These are phyloP conservation scores for Helotiales sp. DNA, from an alignment of 2,329 filamentous ascomycete species.

Conservation along the genomic window DNA sequence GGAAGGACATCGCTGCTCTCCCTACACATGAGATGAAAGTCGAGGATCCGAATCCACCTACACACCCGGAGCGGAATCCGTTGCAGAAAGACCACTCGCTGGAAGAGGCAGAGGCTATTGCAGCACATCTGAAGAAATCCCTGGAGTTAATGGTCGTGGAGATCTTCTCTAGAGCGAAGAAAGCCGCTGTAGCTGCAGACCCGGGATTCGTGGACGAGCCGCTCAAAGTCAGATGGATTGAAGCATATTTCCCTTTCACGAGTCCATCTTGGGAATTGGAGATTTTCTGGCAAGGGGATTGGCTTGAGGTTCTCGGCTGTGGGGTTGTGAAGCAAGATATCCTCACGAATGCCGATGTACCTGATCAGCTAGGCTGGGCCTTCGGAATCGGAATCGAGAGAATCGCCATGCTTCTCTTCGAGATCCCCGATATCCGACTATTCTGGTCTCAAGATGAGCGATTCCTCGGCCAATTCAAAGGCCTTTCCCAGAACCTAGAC, in stretches of 20 bases:
- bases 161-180: constrained; percentile 80
- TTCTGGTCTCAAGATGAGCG: constrained; percentile 90
- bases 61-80: constrained; percentile 80
- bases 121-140: constrained; percentile 83
- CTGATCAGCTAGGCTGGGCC: constrained; percentile 84
- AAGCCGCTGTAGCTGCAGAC: constrained; percentile 57
- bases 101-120: constrained; percentile 82
- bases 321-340: constrained; percentile 87
- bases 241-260: constrained; percentile 97
- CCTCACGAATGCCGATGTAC: constrained; percentile 75
- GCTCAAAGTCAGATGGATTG: constrained; percentile 88
- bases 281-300: constrained; percentile 91
- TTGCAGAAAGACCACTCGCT: constrained; percentile 75
- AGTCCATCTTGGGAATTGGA: constrained; percentile 96
- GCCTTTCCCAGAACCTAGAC: constrained; percentile 57
- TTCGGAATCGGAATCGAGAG: constrained; percentile 94
- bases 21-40: constrained; percentile 77
- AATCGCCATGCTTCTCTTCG: constrained; percentile 96
- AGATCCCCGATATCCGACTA: constrained; percentile 92
- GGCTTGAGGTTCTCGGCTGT: constrained; percentile 95
- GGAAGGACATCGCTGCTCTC: constrained; percentile 71
- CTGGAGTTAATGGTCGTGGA: constrained; percentile 89
- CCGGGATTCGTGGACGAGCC: constrained; percentile 66
- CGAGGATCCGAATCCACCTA: constrained; percentile 81
- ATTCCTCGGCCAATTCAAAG: constrained; percentile 84